Evolutionary conservation across 495 filamentous ascomycete genomes (phyloP).

Genomic region (Lichina pygmaea): DNA sequence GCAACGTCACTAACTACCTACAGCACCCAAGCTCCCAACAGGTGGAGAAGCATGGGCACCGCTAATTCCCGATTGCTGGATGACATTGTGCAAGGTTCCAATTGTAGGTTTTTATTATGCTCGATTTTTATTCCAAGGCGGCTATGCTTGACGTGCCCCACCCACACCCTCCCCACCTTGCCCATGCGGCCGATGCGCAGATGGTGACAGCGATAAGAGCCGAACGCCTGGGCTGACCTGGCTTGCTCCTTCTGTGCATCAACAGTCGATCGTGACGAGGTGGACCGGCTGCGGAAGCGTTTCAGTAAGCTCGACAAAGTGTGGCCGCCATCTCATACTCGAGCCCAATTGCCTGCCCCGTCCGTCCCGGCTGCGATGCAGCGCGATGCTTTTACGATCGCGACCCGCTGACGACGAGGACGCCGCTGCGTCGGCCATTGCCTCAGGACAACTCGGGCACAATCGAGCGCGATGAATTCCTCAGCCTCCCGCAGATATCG

Average conservation of each 20-base stretch:
- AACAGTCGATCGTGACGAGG: constrained; percentile 83
- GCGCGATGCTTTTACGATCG: not conserved
- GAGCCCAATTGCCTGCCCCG: not conserved
- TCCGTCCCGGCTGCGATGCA: not conserved
- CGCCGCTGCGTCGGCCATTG: not conserved
- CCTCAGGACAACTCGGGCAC: constrained; percentile 83
- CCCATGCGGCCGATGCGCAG: too few relatives aligned
- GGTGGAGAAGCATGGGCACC: constrained; percentile 35
- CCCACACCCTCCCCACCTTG: not conserved
- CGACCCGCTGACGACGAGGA: not conserved
- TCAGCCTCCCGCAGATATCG: constrained; percentile 87
- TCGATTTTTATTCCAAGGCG: not conserved
- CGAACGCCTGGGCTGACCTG: too few relatives aligned
- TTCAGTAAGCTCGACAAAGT: constrained; percentile 99
- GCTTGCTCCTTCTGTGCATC: too few relatives aligned
- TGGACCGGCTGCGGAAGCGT: constrained; percentile 78
- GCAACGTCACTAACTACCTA: too few relatives aligned
- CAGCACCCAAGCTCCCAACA: too few relatives aligned
- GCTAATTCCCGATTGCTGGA: constrained; percentile 66
- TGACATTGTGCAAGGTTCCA: constrained; percentile 83
- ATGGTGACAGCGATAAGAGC: too few relatives aligned
- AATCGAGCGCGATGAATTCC: constrained; percentile 95
- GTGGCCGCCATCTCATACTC: constrained; percentile 3
- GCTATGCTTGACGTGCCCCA: not conserved
- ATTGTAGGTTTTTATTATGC: constrained; percentile 34